phyloP scores from a whole-genome alignment of 176 grass and related monocot genomes.

The Raddia guianensis region DNA sequence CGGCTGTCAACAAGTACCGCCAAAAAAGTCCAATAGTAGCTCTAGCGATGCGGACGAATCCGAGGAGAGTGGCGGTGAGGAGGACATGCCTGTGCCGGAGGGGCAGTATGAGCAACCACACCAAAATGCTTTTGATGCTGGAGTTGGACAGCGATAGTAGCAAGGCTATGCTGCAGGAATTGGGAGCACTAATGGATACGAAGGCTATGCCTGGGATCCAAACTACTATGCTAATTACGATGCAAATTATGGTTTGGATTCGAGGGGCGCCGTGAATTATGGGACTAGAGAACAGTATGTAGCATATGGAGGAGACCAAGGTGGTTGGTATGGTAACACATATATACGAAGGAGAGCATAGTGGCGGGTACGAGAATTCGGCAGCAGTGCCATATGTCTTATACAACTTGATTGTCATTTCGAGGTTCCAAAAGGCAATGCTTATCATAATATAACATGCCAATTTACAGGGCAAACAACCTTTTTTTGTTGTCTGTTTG shows the following conservation, averaged over 20 bases:
- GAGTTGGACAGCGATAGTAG: slow-evolving; percentile 40
- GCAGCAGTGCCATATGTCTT: neutral
- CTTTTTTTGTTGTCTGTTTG: too few relatives aligned
- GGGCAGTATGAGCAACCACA: slow-evolving; percentile 53
- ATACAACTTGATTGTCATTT: too few relatives aligned
- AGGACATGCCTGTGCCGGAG: slow-evolving; percentile 30
- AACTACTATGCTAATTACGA: slow-evolving; percentile 43
- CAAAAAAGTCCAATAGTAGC: neutral
- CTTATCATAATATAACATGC: too few relatives aligned
- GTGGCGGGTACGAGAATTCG: slow-evolving; percentile 2
- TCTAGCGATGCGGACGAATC: neutral
- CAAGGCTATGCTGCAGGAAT: slow-evolving; percentile 46
- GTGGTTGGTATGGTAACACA: slow-evolving; percentile 31
- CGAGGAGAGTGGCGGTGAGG: slow-evolving; percentile 35
- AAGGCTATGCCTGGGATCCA: slow-evolving; percentile 58
- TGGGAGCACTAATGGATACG: slow-evolving; percentile 40
- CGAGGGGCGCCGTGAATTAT: slow-evolving; percentile 43
- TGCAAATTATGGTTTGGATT: slow-evolving; percentile 57
- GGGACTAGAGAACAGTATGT: slow-evolving; percentile 33
- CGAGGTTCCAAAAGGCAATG: too few relatives aligned
- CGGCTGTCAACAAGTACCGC: neutral
- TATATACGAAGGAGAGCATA: slow-evolving; percentile 24
- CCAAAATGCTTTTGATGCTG: slow-evolving; percentile 28
- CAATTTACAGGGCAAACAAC: too few relatives aligned
- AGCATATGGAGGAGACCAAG: slow-evolving; percentile 44